phyloP scores from a whole-genome alignment of 1,284 basidiomycete genomes.

The Cryptococcus sp. region DNA sequence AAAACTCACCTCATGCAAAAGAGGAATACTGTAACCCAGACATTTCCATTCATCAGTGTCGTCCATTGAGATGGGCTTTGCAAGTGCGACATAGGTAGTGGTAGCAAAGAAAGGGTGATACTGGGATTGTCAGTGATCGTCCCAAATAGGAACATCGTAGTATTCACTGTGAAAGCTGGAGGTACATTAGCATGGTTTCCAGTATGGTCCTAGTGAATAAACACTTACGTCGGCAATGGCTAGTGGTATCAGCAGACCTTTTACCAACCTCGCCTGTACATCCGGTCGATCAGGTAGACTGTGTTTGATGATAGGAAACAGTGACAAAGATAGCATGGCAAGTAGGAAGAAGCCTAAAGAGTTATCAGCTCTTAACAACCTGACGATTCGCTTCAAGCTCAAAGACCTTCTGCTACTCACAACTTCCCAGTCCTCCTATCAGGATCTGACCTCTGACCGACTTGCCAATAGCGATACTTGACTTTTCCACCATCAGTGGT shows the following conservation, averaged over 20 bases:
- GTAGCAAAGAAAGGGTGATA: slow-evolving; percentile 28
- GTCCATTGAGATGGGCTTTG: slow-evolving; percentile 40
- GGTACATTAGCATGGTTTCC: background rate
- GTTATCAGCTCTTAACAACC: background rate
- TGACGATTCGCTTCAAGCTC: too few species aligned
- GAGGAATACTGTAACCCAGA: slow-evolving; percentile 37
- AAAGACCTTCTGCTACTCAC: slow-evolving; percentile 37
- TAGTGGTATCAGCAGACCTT: slow-evolving; percentile 38
- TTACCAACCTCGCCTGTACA: slow-evolving; percentile 35
- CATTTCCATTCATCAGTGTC: slow-evolving; percentile 42
- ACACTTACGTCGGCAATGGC: slow-evolving; percentile 44
- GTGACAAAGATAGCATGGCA: slow-evolving; percentile 41
- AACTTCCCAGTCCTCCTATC: slow-evolving; percentile 44
- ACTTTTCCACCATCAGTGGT: slow-evolving; percentile 23
- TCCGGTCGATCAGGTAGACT: slow-evolving; percentile 16
- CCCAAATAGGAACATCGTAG: background rate
- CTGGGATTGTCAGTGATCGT: slow-evolving; percentile 9
- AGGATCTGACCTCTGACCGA: slow-evolving; percentile 39
- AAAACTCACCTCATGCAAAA: slow-evolving; percentile 37
- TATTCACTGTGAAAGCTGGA: slow-evolving; percentile 16
- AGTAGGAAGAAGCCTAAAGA: slow-evolving; percentile 46
- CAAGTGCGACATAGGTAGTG: slow-evolving; percentile 28
- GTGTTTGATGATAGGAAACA: slow-evolving; percentile 36
- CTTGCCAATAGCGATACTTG: slow-evolving; percentile 17
- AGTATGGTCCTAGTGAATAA: background rate